Evolutionary conservation across 2,329 filamentous ascomycete genomes (phyloP).

Genomic region (Rasamsonia emersonii): DNA sequence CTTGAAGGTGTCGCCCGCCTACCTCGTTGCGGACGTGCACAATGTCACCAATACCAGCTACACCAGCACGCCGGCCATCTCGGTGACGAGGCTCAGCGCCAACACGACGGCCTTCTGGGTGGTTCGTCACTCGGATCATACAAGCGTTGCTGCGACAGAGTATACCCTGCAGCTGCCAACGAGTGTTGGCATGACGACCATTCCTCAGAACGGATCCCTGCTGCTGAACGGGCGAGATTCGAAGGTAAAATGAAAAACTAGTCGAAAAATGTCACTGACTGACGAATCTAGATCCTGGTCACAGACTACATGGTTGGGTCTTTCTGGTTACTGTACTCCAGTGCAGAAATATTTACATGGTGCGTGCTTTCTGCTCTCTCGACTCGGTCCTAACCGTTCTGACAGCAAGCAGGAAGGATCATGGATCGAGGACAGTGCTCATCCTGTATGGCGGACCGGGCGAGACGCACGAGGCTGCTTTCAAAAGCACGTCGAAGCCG

Average conservation of each 20-base stretch:
- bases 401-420: too few relatives aligned
- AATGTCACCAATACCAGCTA: conserved; percentile 33
- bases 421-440: conserved; percentile 44
- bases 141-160: conserved; percentile 45
- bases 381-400: too few relatives aligned
- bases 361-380: too few relatives aligned
- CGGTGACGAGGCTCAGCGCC: conserved; percentile 55
- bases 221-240: conserved; percentile 35
- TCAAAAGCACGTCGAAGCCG: conserved; percentile 17
- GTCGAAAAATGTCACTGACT: too few relatives aligned
- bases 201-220: conserved; percentile 32
- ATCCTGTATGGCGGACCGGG: conserved; percentile 31
- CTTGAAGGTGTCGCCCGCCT: conserved; percentile 61
- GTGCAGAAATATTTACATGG: conserved; percentile 38
- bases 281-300: too few relatives aligned
- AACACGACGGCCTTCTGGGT: conserved; percentile 56
- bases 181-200: conserved; percentile 28
- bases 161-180: conserved; percentile 55
- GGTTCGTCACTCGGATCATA: conserved; percentile 57
- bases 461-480: conserved; percentile 33
- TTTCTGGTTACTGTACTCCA: too few relatives aligned
- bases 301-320: too few relatives aligned
- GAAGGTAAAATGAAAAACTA: too few relatives aligned
- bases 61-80: conserved; percentile 45
- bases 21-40: conserved; percentile 52